phyloP scores from a whole-genome alignment of 495 filamentous ascomycete species.

The Xylaria curta region DNA sequence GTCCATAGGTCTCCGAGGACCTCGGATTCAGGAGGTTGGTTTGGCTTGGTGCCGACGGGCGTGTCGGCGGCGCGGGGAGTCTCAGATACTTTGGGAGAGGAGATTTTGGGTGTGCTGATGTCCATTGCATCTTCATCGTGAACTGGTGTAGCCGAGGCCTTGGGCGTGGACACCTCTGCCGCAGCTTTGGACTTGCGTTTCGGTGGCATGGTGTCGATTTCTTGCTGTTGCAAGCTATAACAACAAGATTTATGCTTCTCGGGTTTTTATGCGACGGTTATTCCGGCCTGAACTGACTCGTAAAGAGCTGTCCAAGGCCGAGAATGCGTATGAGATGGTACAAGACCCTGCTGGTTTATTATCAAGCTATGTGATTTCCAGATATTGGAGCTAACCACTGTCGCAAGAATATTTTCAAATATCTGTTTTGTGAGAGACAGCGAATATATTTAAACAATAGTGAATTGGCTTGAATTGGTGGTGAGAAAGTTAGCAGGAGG shows the following conservation, averaged over 20 bases:
- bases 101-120: slow-evolving; percentile 44
- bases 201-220: slow-evolving; percentile 67
- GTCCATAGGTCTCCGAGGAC: slow-evolving; percentile 81
- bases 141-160: slow-evolving; percentile 47
- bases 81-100: slow-evolving; percentile 44
- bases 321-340: not conserved
- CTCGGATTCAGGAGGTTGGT: slow-evolving; percentile 38
- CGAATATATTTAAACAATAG: not conserved
- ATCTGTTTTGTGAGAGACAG: not conserved
- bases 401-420: not conserved
- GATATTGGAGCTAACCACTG: slow-evolving; percentile 1
- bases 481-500: not conserved
- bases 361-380: not conserved
- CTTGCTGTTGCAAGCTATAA: not conserved
- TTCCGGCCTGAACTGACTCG: not conserved
- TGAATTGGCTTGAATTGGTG: not conserved
- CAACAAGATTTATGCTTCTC: not conserved
- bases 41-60: slow-evolving; percentile 44
- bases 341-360: not conserved
- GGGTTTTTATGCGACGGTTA: too few species aligned
- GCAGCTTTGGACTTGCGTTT: slow-evolving; percentile 49
- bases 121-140: slow-evolving; percentile 61
- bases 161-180: slow-evolving; percentile 41
- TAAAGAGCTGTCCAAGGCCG: not conserved
- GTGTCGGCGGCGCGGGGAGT: slow-evolving; percentile 48